phyloP scores from a whole-genome alignment of 2,329 filamentous ascomycete species.

The Exophiala sp. region DNA sequence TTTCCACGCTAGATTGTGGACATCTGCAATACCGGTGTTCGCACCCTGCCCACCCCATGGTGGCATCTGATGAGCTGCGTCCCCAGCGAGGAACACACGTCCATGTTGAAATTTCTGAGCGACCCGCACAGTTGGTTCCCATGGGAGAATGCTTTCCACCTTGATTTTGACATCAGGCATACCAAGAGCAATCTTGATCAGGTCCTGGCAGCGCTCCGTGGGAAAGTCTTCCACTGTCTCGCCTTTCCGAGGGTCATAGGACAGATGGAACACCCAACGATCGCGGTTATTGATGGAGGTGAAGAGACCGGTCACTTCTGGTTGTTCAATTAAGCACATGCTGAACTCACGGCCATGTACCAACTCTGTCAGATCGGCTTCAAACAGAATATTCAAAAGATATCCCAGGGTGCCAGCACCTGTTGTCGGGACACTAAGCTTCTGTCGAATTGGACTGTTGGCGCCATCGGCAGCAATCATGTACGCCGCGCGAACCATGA shows the following conservation, averaged over 20 bases:
- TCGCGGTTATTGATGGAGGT: conserved; percentile 30
- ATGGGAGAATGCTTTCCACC: conserved; percentile 34
- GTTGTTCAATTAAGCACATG: conserved; percentile 32
- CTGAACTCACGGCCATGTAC: conserved; percentile 33
- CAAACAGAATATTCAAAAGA: neutral
- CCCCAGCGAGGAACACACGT: conserved; percentile 34
- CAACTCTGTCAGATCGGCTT: conserved; percentile 1
- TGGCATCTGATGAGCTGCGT: conserved; percentile 32
- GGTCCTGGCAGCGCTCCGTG: conserved; percentile 23
- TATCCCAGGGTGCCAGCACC: conserved; percentile 33
- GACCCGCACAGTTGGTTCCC: conserved; percentile 32
- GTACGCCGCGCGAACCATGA: conserved; percentile 29
- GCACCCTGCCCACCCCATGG: conserved; percentile 33
- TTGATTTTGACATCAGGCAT: conserved; percentile 30
- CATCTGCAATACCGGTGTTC: conserved; percentile 38
- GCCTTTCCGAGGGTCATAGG: conserved; percentile 24
- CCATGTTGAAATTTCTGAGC: conserved; percentile 29
- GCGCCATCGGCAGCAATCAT: conserved; percentile 35
- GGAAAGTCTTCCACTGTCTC: conserved; percentile 23
- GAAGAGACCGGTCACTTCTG: conserved; percentile 29
- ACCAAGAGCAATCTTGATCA: conserved; percentile 29
- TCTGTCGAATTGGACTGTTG: conserved; percentile 26
- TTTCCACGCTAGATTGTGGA: conserved; percentile 43
- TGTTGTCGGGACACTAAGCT: conserved; percentile 10
- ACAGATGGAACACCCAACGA: conserved; percentile 31